Percentiles rank a stretch among this genome's conserved stretches.
phyloP scores from a whole-genome alignment of 495 filamentous ascomycete genomes.

The Entonaema liquescens region DNA sequence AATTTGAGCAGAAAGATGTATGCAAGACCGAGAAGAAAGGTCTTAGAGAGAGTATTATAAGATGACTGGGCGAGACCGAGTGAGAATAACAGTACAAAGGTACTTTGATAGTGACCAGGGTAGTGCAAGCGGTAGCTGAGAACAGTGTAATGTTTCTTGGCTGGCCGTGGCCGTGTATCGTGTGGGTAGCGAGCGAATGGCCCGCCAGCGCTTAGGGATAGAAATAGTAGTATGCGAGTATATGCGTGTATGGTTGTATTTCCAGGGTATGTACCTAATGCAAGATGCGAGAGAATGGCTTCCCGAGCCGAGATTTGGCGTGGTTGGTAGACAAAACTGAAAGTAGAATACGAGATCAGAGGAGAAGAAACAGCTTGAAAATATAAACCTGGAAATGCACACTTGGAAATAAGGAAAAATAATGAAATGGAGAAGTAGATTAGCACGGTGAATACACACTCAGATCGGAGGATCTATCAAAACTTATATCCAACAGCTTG shows the following conservation, averaged over 20 bases:
- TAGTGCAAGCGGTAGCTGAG: slow-evolving; percentile 43
- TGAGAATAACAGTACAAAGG: slow-evolving; percentile 22
- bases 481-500: slow-evolving; percentile 28
- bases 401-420: too few relatives aligned
- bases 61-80: slow-evolving; percentile 9
- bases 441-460: slow-evolving; percentile 10
- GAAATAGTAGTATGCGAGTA: slow-evolving; percentile 30
- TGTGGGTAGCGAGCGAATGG: slow-evolving; percentile 32
- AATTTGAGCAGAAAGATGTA: slow-evolving; percentile 6
- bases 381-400: too few relatives aligned
- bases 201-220: slow-evolving; percentile 45
- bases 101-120: slow-evolving; percentile 23
- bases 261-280: slow-evolving; percentile 25
- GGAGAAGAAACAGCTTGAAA: slow-evolving; percentile 11
- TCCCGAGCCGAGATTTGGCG: slow-evolving; percentile 47
- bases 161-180: slow-evolving; percentile 39
- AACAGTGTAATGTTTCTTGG: slow-evolving; percentile 34
- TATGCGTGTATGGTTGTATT: slow-evolving; percentile 33
- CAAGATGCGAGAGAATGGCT: slow-evolving; percentile 40
- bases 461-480: not conserved
- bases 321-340: slow-evolving; percentile 16
- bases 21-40: slow-evolving; percentile 16
- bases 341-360: slow-evolving; percentile 5
- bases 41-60: slow-evolving; percentile 33
- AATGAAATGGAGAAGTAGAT: slow-evolving; percentile 12